Evolutionary conservation across 208 protist species (phyloP), one percentile per base, ranked within the genome.

Genomic region (Herpetomonas tarakana): DNA sequence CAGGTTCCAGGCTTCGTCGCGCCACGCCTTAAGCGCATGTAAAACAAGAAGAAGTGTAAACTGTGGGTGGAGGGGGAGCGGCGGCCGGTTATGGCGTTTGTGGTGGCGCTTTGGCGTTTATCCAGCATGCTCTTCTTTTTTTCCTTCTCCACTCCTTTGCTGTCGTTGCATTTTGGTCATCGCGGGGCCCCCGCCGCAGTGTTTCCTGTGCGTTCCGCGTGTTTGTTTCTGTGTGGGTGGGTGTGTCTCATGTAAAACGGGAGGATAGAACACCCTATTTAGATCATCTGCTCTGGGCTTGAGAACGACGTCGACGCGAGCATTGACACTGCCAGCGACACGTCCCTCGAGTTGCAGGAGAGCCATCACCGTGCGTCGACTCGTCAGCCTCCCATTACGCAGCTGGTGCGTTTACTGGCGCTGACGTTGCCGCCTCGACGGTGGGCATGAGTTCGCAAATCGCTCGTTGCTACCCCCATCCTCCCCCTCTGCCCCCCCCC

Each of bases 21-120:
- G 1, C 80, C 84, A 4, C 77, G 86, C 21, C 74, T 91, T 28
- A 85, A 86, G 58, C 77, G 81, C 28, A 72, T 83, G 47, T 82
- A 81, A 71, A 59, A 25, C 41, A 18, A 14, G 22, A 51, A 6
- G 16, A 39, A 52, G 45, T 39, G 11, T 11, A 29, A 38, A 26
- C 44, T 7, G 12, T 49, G n/a, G 12, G n/a, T 24, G 44, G 22
- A 49, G 44, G 3, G 22, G 22, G 6, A 6, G 4, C 6, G 22
- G 7, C 14, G 12, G 22, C 12, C 6, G 12, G 44, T 35, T 29
- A 44, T 14, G 14, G 6, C 52, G 14, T 29, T 21, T 41, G n/a
- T n/a, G n/a, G n/a, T n/a, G n/a, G n/a, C n/a, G n/a, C n/a, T n/a
- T n/a, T n/a, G n/a, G n/a, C 29, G 9, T 41, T n/a, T 39, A 22